Conservation (phyloP, 495 filamentous ascomycete genomes). For the Podospora appendiculata region DNA sequence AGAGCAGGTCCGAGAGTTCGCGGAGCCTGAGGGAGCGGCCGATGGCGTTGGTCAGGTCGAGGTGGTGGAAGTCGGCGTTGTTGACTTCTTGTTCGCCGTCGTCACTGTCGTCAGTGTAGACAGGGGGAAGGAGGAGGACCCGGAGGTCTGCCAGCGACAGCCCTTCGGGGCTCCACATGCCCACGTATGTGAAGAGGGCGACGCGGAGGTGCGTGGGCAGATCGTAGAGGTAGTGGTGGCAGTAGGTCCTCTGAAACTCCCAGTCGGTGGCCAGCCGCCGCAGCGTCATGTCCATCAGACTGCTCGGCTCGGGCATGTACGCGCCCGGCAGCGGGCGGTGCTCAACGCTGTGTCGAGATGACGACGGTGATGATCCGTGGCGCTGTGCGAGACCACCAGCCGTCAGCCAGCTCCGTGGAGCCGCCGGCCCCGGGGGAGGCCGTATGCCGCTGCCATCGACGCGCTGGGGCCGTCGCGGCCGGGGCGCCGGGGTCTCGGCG, state of each 20-base stretch:
- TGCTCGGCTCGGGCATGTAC: conserved; percentile 32
- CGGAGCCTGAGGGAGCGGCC: conserved; percentile 52
- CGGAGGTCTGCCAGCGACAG: conserved; percentile 36
- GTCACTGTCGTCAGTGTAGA: conserved; percentile 19
- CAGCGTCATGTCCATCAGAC: conserved; percentile 51
- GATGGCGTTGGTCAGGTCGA: conserved; percentile 59
- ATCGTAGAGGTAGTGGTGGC: conserved; percentile 56
- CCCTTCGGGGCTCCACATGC: conserved; percentile 37
- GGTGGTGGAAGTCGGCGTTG: conserved; percentile 40
- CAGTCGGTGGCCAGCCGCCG: conserved; percentile 60
- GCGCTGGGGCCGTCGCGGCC: conserved; percentile 47
- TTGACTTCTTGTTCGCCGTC: conserved; percentile 30
- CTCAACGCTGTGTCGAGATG: background rate
- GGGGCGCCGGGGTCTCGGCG: conserved; percentile 61
- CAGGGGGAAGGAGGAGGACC: conserved; percentile 26
- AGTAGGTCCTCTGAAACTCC: conserved; percentile 58
- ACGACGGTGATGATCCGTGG: background rate
- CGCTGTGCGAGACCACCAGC: conserved; percentile 8
- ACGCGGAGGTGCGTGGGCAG: conserved; percentile 55
- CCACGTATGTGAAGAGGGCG: conserved; percentile 56
- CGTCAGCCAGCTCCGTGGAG: conserved; percentile 63
- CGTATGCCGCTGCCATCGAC: conserved; percentile 36
- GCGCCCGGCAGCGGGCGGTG: conserved; percentile 26
- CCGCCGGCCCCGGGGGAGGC: conserved; percentile 56
- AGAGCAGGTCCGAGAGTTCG: conserved; percentile 50